A percentile compares a stretch with the other conserved stretches of the same genome.
Conservation (phyloP, 768 basidiomycete genomes). For the Boletus reticuloceps region DNA sequence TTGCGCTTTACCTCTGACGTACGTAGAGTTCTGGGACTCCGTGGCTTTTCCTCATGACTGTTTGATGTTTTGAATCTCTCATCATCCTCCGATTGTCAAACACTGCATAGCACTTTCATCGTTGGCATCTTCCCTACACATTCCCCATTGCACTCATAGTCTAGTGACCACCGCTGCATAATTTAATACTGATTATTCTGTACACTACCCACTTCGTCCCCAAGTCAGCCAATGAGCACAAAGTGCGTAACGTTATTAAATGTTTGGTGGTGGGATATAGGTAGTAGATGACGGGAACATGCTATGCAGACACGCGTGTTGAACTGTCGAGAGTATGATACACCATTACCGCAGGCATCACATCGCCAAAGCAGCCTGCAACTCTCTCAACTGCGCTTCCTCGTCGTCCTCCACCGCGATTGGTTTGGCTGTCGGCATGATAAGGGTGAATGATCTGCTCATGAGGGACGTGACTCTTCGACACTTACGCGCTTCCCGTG, state of each 20-base stretch:
- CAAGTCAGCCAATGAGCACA: slow-evolving; percentile 21
- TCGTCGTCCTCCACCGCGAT: slow-evolving; percentile 82
- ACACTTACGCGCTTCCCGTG: slow-evolving; percentile 51
- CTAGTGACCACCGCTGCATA: slow-evolving; percentile 32
- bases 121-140: slow-evolving; percentile 22
- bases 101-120: slow-evolving; percentile 22
- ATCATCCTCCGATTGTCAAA: slow-evolving; percentile 7
- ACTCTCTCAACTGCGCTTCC: slow-evolving; percentile 80
- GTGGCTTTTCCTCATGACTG: slow-evolving; percentile 44
- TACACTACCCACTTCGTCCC: slow-evolving; percentile 30
- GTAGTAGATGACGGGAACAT: slow-evolving; percentile 30
- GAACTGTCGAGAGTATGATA: slow-evolving; percentile 3
- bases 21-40: slow-evolving; percentile 81
- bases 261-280: slow-evolving; percentile 30
- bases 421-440: slow-evolving; percentile 25
- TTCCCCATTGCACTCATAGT: slow-evolving; percentile 24
- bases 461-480: not conserved
- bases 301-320: slow-evolving; percentile 9
- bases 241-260: slow-evolving; percentile 27
- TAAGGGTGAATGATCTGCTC: slow-evolving; percentile 2
- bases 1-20: slow-evolving; percentile 96
- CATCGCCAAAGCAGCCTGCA: slow-evolving; percentile 89
- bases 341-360: slow-evolving; percentile 33
- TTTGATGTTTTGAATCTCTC: slow-evolving; percentile 4
- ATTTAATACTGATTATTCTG: slow-evolving; percentile 39